A percentile compares a stretch with the other conserved stretches of the same genome.
Evolutionary conservation across 768 basidiomycete species (phyloP).

Genomic region (Panus rudis): DNA sequence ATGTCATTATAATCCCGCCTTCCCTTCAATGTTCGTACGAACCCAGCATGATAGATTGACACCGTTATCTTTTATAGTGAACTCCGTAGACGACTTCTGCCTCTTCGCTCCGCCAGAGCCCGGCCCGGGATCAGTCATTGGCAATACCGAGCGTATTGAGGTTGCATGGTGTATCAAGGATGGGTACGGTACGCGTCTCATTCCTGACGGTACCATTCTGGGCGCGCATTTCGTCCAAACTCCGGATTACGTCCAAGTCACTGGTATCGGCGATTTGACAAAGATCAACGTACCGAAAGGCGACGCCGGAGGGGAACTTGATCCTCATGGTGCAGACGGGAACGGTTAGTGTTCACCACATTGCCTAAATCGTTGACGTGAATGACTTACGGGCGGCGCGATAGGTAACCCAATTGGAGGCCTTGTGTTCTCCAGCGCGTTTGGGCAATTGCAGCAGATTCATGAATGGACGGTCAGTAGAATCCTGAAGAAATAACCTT

Average conservation of each 20-base stretch:
- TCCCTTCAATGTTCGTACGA: not conserved
- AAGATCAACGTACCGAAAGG: slow-evolving; percentile 54
- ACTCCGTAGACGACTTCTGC: slow-evolving; percentile 54
- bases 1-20: not conserved
- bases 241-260: slow-evolving; percentile 69
- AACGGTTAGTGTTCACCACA: slow-evolving; percentile 30
- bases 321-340: slow-evolving; percentile 61
- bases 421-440: slow-evolving; percentile 69
- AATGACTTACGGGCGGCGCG: too few species aligned
- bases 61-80: slow-evolving; percentile 31
- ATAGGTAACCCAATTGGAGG: slow-evolving; percentile 55
- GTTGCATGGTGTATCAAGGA: slow-evolving; percentile 51
- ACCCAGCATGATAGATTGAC: not conserved
- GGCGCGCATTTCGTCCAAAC: slow-evolving; percentile 67
- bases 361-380: not conserved
- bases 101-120: slow-evolving; percentile 45
- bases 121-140: slow-evolving; percentile 45
- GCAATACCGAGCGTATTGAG: slow-evolving; percentile 50
- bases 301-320: slow-evolving; percentile 59
- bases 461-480: slow-evolving; percentile 63
- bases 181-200: slow-evolving; percentile 56
- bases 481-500: not conserved
- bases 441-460: slow-evolving; percentile 49
- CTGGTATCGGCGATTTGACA: slow-evolving; percentile 61
- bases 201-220: slow-evolving; percentile 64